phyloP scores from a whole-genome alignment of 345 rosid species.

The Lumnitzera racemosa region DNA sequence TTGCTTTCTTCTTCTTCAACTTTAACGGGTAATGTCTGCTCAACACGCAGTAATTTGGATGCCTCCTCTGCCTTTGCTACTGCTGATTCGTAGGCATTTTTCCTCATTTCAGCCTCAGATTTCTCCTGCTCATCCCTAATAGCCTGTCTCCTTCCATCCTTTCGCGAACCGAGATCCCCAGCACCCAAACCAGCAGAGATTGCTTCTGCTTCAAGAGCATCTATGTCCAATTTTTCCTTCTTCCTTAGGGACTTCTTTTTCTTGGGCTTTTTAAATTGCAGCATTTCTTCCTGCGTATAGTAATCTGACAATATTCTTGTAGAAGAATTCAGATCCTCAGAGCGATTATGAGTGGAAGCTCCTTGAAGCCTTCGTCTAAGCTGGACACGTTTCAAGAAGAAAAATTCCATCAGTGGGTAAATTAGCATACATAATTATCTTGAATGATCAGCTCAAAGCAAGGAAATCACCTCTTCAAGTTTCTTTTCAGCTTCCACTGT shows the following conservation, averaged over 20 bases:
- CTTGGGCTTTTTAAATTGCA: constrained; percentile 82
- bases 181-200: constrained; percentile 69
- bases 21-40: constrained; percentile 39
- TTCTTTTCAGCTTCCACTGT: constrained; percentile 92
- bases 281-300: constrained; percentile 83
- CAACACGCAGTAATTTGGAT: constrained; percentile 61
- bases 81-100: constrained; percentile 66
- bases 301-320: constrained; percentile 71
- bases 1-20: constrained; percentile 53
- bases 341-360: constrained; percentile 33
- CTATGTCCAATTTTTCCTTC: constrained; percentile 84
- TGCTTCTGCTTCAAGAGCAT: constrained; percentile 90
- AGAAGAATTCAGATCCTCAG: constrained; percentile 63
- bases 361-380: constrained; percentile 79
- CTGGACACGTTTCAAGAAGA: constrained; percentile 28
- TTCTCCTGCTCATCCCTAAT: constrained; percentile 71
- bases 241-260: constrained; percentile 77
- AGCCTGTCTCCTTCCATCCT: constrained; percentile 72
- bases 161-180: constrained; percentile 93
- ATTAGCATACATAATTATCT: not conserved
- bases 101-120: constrained; percentile 69
- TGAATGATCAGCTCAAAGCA: not conserved
- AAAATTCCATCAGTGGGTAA: not conserved
- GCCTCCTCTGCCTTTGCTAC: constrained; percentile 87
- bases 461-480: constrained; percentile 66